Percentiles rank a stretch among this genome's conserved stretches.
Conservation (phyloP, 148 eudicot species). For the Dianthus caryophyllus region DNA sequence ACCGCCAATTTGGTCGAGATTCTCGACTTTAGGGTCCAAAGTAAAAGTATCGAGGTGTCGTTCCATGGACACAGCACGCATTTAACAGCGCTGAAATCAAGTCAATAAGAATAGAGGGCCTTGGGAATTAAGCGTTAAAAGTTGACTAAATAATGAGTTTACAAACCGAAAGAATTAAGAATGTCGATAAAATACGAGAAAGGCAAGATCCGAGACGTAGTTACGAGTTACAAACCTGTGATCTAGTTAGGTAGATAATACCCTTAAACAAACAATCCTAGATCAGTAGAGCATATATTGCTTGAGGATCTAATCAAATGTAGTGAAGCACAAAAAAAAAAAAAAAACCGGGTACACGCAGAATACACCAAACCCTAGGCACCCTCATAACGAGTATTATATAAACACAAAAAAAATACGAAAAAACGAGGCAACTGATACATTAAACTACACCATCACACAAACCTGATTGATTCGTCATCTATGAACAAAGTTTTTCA, state of each 20-base stretch:
- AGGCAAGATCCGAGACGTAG: constrained; percentile 17
- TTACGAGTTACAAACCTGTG: constrained; percentile 62
- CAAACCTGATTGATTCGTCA: constrained; percentile 35
- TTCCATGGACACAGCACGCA: too few species aligned
- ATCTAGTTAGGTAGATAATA: constrained; percentile 31
- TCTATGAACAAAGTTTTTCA: constrained; percentile 28
- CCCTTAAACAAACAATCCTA: constrained; percentile 45
- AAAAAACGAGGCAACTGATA: constrained; percentile 21
- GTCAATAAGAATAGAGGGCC: too few species aligned
- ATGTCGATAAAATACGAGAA: constrained; percentile 18
- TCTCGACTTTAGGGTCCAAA: too few species aligned
- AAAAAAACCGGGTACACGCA: constrained; percentile 16
- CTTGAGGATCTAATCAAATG: constrained; percentile 33
- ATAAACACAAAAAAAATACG: constrained; percentile 15
- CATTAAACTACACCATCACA: too few species aligned
- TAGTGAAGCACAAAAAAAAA: constrained; percentile 25
- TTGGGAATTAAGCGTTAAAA: not conserved
- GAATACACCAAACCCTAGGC: constrained; percentile 49
- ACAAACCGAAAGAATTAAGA: constrained; percentile 18
- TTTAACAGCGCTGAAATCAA: too few species aligned
- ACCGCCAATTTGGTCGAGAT: too few species aligned
- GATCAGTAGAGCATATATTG: constrained; percentile 44
- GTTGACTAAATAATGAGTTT: not conserved
- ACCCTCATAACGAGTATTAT: constrained; percentile 37
- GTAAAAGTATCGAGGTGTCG: too few species aligned